Evolutionary conservation across 805 yeast species (phyloP), one percentile per base, ranked within the genome.

Genomic region (Candida ipomoeae): DNA sequence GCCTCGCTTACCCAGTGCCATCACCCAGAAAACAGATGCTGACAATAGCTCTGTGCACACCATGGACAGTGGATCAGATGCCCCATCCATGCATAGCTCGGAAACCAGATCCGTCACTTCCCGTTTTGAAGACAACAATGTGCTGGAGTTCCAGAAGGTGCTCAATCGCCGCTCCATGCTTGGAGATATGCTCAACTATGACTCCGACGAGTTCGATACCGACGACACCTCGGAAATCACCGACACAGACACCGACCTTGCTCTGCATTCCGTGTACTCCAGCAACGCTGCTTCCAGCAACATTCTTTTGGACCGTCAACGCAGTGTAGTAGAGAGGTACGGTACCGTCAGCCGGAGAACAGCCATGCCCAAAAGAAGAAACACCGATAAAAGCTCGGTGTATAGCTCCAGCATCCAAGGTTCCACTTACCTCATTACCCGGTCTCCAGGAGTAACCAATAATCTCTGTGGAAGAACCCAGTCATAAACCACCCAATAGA

Each of bases 101-200:
- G 46, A 44, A 36, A 11, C 32, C 5, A 34, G 5, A 18, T 43
- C 46, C 15, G 17, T 23, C 7, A 5, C 15, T 5, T 44, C 40
- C 15, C 14, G 15, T 5, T 23, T 15, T n/a, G 46, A 35, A 3
- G 46, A 20, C 15, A 40, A 35, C 35, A 43, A 42, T 15, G 59
- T 60, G 10, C 66, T 63, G 45, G 65, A 61, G 46, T 66, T 73
- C 53, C 55, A 60, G 53, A 44, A 56, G 54, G 38, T 62, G 50
- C 51, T 56, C 46, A 69, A 73, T 50, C 65, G 78, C 48, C 65
- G 70, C 48, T 71, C 76, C 10, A 66, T 73, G 58, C 60, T 73
- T 54, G 74, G 76, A 32, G 77, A 73, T 10, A 72, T 73, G 78
- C 62, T 73, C 49, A 77, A 72, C 48, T 71, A 73, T 55, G 66